These are phyloP conservation scores for Aspergillus neotritici DNA, from an alignment of 2,329 filamentous ascomycete genomes.

Conservation along the genomic window DNA sequence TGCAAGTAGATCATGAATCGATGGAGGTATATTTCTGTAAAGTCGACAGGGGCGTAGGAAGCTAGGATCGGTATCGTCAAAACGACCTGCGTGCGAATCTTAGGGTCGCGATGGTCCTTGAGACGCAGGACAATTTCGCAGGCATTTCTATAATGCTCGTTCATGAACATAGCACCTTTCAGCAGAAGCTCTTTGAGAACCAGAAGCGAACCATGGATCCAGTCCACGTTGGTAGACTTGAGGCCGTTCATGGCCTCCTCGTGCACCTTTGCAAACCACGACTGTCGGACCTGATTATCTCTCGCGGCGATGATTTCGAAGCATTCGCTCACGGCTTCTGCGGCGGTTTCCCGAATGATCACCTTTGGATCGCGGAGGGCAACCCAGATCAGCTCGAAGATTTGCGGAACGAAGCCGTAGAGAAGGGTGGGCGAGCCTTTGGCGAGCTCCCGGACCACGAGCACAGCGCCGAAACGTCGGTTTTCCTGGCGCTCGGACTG, in stretches of 20 bases:
- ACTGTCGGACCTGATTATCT: slow-evolving; percentile 78
- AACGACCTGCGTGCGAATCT: slow-evolving; percentile 84
- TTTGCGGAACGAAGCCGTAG: slow-evolving; percentile 89
- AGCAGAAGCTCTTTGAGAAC: slow-evolving; percentile 88
- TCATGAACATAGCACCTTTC: slow-evolving; percentile 99
- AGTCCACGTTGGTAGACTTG: slow-evolving; percentile 73
- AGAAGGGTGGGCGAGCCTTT: slow-evolving; percentile 91
- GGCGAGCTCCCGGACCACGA: slow-evolving; percentile 84
- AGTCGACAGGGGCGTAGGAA: slow-evolving; percentile 85
- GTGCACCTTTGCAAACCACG: slow-evolving; percentile 88
- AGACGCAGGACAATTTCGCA: slow-evolving; percentile 90
- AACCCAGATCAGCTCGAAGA: slow-evolving; percentile 95
- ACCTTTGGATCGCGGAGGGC: slow-evolving; percentile 84
- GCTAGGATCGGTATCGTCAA: slow-evolving; percentile 87
- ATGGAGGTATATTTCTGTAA: slow-evolving; percentile 80
- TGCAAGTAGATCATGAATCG: slow-evolving; percentile 97
- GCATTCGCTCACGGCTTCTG: slow-evolving; percentile 88
- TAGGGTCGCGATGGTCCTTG: slow-evolving; percentile 84
- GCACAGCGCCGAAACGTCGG: slow-evolving; percentile 83
- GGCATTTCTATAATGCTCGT: slow-evolving; percentile 82
- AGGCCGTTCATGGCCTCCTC: slow-evolving; percentile 77
- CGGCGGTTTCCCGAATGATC: slow-evolving; percentile 84
- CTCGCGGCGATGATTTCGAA: slow-evolving; percentile 93
- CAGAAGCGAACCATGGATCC: slow-evolving; percentile 86
- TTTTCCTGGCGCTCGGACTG: slow-evolving; percentile 93